A percentile compares a stretch with the other conserved stretches of the same genome.
These are phyloP conservation scores for Phaeosphaeria sp. DNA, from an alignment of 2,329 filamentous ascomycete genomes.

Conservation along the genomic window DNA sequence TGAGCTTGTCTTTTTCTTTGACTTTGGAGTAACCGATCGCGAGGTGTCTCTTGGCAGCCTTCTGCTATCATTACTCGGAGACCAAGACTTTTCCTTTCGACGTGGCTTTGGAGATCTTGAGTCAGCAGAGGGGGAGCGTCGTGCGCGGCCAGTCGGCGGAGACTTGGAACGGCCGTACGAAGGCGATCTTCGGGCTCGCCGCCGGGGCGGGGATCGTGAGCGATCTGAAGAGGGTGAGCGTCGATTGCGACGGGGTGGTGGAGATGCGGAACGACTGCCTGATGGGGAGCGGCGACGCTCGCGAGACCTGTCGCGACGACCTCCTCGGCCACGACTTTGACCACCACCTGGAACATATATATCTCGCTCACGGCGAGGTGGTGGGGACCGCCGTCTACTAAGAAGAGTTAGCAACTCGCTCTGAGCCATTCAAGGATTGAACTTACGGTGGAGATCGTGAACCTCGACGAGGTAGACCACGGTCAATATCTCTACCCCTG, in stretches of 20 bases:
- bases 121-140: slow-evolving; percentile 20
- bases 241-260: slow-evolving; percentile 32
- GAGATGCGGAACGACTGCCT: slow-evolving; percentile 33
- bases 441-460: slow-evolving; percentile 58
- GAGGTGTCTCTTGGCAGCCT: slow-evolving; percentile 48
- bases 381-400: slow-evolving; percentile 56
- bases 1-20: slow-evolving; percentile 61
- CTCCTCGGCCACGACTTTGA: slow-evolving; percentile 39
- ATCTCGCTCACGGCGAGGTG: slow-evolving; percentile 60
- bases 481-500: slow-evolving; percentile 54
- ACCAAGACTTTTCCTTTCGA: slow-evolving; percentile 35
- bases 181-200: slow-evolving; percentile 30
- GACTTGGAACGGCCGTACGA: slow-evolving; percentile 47
- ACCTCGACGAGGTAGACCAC: slow-evolving; percentile 54
- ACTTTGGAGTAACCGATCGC: slow-evolving; percentile 56
- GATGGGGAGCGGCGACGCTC: slow-evolving; percentile 45
- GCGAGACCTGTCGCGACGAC: slow-evolving; percentile 44
- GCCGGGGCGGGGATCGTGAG: slow-evolving; percentile 51
- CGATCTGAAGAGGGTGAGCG: slow-evolving; percentile 38
- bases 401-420: slow-evolving; percentile 27
- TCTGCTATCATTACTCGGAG: slow-evolving; percentile 39
- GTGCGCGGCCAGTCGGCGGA: slow-evolving; percentile 31
- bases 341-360: slow-evolving; percentile 62
- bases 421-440: no score
- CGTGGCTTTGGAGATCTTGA: slow-evolving; percentile 24